Conservation (phyloP, 345 rosid genomes). For the Melaleuca quinquenervia region DNA sequence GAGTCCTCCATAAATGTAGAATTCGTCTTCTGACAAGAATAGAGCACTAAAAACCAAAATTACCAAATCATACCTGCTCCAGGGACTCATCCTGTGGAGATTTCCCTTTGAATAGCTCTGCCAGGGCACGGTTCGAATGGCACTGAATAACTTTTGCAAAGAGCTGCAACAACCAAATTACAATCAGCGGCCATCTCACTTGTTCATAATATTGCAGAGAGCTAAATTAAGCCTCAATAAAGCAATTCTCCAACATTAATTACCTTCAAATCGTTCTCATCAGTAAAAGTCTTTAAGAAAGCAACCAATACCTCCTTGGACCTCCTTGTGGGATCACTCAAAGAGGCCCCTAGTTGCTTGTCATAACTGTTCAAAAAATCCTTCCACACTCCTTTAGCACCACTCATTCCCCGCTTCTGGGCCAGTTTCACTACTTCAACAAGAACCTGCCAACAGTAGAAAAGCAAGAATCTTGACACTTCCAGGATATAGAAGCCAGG, state of each 20-base stretch:
- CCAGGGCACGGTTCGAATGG: conserved; percentile 24
- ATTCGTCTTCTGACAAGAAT: not conserved
- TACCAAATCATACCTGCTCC: conserved; percentile 41
- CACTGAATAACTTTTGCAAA: conserved; percentile 24
- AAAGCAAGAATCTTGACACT: not conserved
- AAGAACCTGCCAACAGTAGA: conserved; percentile 32
- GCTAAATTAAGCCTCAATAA: not conserved
- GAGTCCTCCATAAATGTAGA: not conserved
- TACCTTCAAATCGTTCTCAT: conserved; percentile 44
- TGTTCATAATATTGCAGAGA: not conserved
- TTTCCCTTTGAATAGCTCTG: conserved; percentile 26
- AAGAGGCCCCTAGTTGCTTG: conserved; percentile 34
- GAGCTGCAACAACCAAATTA: conserved; percentile 1
- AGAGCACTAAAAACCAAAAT: not conserved
- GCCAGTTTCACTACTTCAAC: conserved; percentile 52
- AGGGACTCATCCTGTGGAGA: conserved; percentile 33
- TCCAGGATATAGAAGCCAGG: not conserved
- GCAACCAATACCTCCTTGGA: conserved; percentile 38
- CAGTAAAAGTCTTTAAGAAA: conserved; percentile 44
- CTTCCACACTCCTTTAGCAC: conserved; percentile 60
- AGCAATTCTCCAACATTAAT: not conserved
- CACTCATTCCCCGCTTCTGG: conserved; percentile 46
- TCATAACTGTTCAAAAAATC: conserved; percentile 49
- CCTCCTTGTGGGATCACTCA: conserved; percentile 72
- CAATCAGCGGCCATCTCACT: not conserved